Base-by-base conservation (phyloP, 164 flowering plant species). In the Vitis rupestris region DNA sequence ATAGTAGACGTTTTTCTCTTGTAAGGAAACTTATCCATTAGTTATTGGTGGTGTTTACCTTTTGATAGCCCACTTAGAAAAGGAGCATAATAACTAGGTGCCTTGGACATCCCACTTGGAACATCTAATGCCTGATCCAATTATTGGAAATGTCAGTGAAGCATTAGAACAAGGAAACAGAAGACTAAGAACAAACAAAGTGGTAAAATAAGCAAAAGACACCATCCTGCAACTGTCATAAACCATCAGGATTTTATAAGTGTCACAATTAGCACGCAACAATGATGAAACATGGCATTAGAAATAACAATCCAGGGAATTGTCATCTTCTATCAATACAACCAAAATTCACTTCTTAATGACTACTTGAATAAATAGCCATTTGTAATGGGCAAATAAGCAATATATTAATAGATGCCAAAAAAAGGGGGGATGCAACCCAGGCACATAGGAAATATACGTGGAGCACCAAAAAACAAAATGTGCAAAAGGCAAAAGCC, bases 61-160 rank as follows among this genome's bases (percentile, higher is more conserved):
- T 83, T 84, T 7, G 87, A 77, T 44, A 91, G 72, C 49, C 90
- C 97, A 69, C 68, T 68, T 8, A 93, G 66, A 74, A 88, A 79
- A 79, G 94, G 87, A 72, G 80, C 63, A 72, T 79, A 80, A 78
- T 70, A 87, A 70, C 68, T 55, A 19, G 90, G 76, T 61, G 74
- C 70, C 70, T 72, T 75, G 67, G 67, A 71, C 64, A 57, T 79
- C 68, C 82, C 62, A 44, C 62, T 62, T 16, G 73, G 74, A 57
- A 81, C 78, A 74, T 69, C 91, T 60, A 93, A 70, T 66, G 93
- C 97, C 98, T 94, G 89, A 27, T 64, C 48, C 72, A 82, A 64
- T 48, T 69, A 65, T 11, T 65, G 52, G 56, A 10, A 51, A 6
- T 50, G 3, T 61, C 27, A 52, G 48, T 53, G 62, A 70, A 63